These are phyloP conservation scores for Cytospora leucostoma DNA, from an alignment of 2,329 filamentous ascomycete genomes.

Conservation along the genomic window DNA sequence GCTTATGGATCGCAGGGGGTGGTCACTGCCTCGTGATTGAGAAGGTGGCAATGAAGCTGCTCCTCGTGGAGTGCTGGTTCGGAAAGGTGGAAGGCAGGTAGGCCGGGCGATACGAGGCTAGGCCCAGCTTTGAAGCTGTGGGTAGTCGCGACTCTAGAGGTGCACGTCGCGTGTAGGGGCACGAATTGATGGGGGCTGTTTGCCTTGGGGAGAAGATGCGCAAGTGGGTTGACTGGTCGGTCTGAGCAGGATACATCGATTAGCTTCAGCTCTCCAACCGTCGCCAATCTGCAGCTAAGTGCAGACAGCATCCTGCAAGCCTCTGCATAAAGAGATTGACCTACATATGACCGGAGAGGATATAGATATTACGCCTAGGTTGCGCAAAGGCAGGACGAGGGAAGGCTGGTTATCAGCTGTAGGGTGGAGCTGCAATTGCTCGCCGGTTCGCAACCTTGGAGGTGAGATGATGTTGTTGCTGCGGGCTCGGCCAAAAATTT, in stretches of 20 bases:
- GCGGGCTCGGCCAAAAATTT: conserved; percentile 28
- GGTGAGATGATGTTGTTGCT: conserved; percentile 26
- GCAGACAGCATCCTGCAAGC: conserved; percentile 7
- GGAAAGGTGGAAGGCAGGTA: background rate
- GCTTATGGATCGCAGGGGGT: conserved; percentile 35
- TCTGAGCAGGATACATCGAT: conserved; percentile 14
- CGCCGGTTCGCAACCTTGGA: conserved; percentile 18
- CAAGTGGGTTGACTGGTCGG: background rate
- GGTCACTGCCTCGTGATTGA: conserved; percentile 32
- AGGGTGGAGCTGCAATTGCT: conserved; percentile 20
- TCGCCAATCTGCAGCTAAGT: background rate
- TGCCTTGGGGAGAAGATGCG: conserved; percentile 7
- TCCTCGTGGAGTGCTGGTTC: conserved; percentile 16
- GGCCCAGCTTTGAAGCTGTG: conserved; percentile 6
- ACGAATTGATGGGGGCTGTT: conserved; percentile 1
- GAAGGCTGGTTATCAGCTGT: background rate
- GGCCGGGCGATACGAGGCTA: background rate
- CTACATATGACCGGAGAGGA: conserved; percentile 1
- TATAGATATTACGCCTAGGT: background rate
- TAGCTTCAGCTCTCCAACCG: conserved; percentile 9
- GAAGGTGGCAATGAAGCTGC: conserved; percentile 14
- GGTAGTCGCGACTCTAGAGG: background rate
- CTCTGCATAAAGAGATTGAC: background rate
- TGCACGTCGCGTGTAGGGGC: background rate
- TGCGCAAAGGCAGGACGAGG: conserved; percentile 1